Evolutionary conservation across 129 eudicot species (phyloP), one percentile per base, ranked within the genome.

Genomic region (Artemisia annua): DNA sequence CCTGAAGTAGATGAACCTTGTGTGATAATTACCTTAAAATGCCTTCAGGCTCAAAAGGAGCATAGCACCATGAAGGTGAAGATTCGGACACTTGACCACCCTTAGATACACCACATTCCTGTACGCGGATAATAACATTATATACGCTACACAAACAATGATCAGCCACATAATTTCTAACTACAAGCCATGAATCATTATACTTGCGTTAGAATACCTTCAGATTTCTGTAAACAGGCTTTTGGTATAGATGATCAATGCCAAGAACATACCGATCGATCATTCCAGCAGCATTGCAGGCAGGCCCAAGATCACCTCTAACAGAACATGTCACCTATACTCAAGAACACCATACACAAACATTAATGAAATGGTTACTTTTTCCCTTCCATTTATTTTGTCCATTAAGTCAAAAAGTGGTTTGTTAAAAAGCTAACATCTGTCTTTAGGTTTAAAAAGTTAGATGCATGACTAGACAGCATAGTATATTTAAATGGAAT

Each of bases 11-110:
- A 66, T 19, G 3, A 13, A 66, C 5, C 54, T 20, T 20, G 22
- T 20, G 22, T 20, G 22, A 4, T 50, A 16, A 57, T 85, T 78
- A 91, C 95, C 97, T 89, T 82, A 87, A 77, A 63, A 91, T 82
- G 57, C 97, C 95, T 82, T 91, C 95, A 2, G 97, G 97, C 63
- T 91, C 97, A 83, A 83, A 91, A 66, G 97, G 82, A 51, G 97
- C 89, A 82, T 71, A 79, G 57, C 97, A 91, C 97, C 97, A 91
- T 64, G 91, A 75, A 53, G 95, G 91, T 35, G 86, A 69, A 77
- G 69, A 69, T 53, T 77, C 79, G 18, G 88, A 73, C 65, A 83
- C 79, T 82, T 76, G 80, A 22, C 87, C 80, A 67, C 67, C 59
- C 77, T 69, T 79, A n/a, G 91, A 76, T 44, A 77, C 62, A 32